phyloP scores from a whole-genome alignment of 345 rosid species.

The Cochlearia excelsa region DNA sequence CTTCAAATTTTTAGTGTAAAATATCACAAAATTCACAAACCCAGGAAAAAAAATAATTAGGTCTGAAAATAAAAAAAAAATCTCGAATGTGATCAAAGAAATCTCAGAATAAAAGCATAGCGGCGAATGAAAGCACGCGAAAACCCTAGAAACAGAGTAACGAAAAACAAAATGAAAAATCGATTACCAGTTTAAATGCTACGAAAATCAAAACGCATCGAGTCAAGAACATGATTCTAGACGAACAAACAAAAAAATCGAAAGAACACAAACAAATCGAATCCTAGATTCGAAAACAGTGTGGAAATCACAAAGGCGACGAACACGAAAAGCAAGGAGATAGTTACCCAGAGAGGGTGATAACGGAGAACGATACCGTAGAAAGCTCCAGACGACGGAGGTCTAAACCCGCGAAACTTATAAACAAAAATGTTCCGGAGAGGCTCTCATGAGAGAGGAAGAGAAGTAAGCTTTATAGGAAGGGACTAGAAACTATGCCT shows the following conservation, averaged over 20 bases:
- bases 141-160: constrained; percentile 34
- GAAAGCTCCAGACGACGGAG: constrained; percentile 4
- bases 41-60: neutral
- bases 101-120: neutral
- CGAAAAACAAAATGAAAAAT: neutral
- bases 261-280: constrained; percentile 19
- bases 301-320: constrained; percentile 24
- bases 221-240: neutral
- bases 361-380: neutral
- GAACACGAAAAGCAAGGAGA: constrained; percentile 6
- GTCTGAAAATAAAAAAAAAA: constrained; percentile 3
- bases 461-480: constrained; percentile 8
- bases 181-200: neutral
- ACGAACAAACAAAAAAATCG: constrained; percentile 18
- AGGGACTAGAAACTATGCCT: constrained; percentile 7
- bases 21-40: constrained; percentile 14
- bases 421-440: neutral
- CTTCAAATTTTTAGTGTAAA: neutral
- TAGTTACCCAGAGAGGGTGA: constrained; percentile 1
- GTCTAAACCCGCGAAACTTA: neutral
- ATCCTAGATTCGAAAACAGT: constrained; percentile 22
- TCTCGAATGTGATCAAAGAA: constrained; percentile 9
- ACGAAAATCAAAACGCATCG: constrained; percentile 16
- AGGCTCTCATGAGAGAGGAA: constrained; percentile 18
- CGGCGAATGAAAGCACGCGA: neutral